Base-by-base conservation (phyloP, 306 rosid genomes). In the Rosa chinensis region DNA sequence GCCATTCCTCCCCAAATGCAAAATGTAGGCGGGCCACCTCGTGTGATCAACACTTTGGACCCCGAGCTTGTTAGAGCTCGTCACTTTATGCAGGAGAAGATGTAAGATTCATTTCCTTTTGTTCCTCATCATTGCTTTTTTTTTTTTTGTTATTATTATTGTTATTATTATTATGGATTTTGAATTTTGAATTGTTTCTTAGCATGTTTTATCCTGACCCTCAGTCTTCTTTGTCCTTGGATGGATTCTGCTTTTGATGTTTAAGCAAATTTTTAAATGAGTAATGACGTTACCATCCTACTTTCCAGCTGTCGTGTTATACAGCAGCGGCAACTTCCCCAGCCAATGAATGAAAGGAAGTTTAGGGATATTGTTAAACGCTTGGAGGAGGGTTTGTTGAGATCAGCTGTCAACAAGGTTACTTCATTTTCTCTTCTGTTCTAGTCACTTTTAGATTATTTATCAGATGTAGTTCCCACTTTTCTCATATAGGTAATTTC, bases 301-400 rank as follows among this genome's bases (percentile, higher is more conserved):
- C 56, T 73, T 83, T 85, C 73, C 94, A 95, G 99, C 75, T 85
- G 3, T 81, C 85, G 78, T 17, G 78, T 85, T 59, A 18, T 95
- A 78, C 37, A 70, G 78, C 92, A 79, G 66, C 88, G 91, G 75
- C 80, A 53, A 47, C 77, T 17, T 75, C 2, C 70, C 4, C 93
- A 79, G 47, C 73, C 81, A 14, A 67, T 82, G 59, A 74, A 77
- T 68, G 99, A 95, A 61, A 82, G 10, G 80, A 95, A 7, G 87
- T 77, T 84, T 47, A 83, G 56, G 83, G 94, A 91, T 84, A 78
- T 95, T 71, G 93, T 88, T 52, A 93, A 88, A 83, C 95, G 92
- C 68, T 73, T 95, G 75, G 99, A 95, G 85, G 99, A 91, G 89
- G 89, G 85, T 82, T 82, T 93, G 82, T 82, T 90, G 56, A 90